Evolutionary conservation across 169 alveolate species (phyloP).

Genomic region (Plasmodium malariae): DNA sequence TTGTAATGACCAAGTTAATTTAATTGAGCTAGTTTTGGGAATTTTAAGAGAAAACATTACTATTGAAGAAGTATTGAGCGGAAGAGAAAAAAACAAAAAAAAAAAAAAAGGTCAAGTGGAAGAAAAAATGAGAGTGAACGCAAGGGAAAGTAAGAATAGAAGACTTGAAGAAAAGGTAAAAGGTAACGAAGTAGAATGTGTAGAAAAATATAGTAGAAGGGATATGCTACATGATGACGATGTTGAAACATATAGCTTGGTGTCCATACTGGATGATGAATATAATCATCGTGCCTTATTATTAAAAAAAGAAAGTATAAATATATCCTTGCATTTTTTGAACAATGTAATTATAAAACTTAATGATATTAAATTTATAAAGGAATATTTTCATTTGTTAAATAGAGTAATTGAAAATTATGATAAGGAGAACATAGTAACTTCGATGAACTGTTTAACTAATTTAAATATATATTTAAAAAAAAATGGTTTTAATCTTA

Average conservation of each 20-base stretch:
- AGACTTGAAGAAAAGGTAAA: neutral
- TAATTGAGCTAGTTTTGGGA: conserved; percentile 10
- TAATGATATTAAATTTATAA: conserved; percentile 17
- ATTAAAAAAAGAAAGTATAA: conserved; percentile 15
- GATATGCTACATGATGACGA: no score
- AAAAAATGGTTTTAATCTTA: neutral
- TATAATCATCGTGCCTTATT: neutral
- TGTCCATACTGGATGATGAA: neutral
- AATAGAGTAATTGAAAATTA: conserved; percentile 55
- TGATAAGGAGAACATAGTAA: conserved; percentile 5
- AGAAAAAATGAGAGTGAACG: neutral
- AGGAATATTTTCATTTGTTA: conserved; percentile 44
- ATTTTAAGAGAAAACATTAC: conserved; percentile 33
- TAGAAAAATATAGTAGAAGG: neutral
- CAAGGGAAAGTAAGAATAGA: neutral
- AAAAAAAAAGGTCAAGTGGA: neutral
- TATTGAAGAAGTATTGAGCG: neutral
- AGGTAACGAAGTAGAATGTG: neutral
- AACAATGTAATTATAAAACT: conserved; percentile 55
- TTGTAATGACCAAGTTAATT: conserved; percentile 8
- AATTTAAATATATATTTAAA: conserved; percentile 43
- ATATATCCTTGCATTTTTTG: conserved; percentile 31
- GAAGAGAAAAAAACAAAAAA: neutral
- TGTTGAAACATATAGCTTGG: no score
- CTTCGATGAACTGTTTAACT: conserved; percentile 53